Percentiles rank a stretch among this genome's conserved stretches.
phyloP scores from a whole-genome alignment of 73 alveolate species.

The Paramecium primaurelia region DNA sequence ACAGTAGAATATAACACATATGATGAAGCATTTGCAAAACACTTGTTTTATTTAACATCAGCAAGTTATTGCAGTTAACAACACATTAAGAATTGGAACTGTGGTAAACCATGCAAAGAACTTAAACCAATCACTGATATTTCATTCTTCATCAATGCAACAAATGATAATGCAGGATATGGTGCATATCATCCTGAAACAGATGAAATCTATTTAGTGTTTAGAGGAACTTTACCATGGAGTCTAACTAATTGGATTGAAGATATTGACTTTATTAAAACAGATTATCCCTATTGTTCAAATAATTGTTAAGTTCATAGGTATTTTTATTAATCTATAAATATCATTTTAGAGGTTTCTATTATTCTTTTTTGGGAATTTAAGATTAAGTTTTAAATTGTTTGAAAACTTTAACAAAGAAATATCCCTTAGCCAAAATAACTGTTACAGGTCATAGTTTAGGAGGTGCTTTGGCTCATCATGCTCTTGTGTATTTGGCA shows the following conservation, averaged over 20 bases:
- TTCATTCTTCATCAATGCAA: slow-evolving; percentile 25
- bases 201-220: slow-evolving; percentile 10
- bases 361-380: slow-evolving; percentile 2
- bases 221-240: slow-evolving; percentile 58
- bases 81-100: slow-evolving; percentile 28
- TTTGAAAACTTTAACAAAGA: neutral
- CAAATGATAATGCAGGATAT: slow-evolving; percentile 50
- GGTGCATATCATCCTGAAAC: slow-evolving; percentile 45
- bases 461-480: slow-evolving; percentile 60
- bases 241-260: slow-evolving; percentile 45
- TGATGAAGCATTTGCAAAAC: slow-evolving; percentile 13
- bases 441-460: slow-evolving; percentile 58
- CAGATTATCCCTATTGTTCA: slow-evolving; percentile 46
- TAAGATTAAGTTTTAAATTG: neutral
- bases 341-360: slow-evolving; percentile 44
- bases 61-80: slow-evolving; percentile 45
- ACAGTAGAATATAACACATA: neutral
- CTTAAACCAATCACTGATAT: slow-evolving; percentile 7
- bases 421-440: slow-evolving; percentile 53
- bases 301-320: slow-evolving; percentile 59
- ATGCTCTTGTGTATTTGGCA: slow-evolving; percentile 40
- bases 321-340: neutral
- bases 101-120: slow-evolving; percentile 55
- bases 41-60: neutral
- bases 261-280: slow-evolving; percentile 55